Evolutionary conservation across 83 land plant genomes (phyloP).

Genomic region (Thuja plicata): DNA sequence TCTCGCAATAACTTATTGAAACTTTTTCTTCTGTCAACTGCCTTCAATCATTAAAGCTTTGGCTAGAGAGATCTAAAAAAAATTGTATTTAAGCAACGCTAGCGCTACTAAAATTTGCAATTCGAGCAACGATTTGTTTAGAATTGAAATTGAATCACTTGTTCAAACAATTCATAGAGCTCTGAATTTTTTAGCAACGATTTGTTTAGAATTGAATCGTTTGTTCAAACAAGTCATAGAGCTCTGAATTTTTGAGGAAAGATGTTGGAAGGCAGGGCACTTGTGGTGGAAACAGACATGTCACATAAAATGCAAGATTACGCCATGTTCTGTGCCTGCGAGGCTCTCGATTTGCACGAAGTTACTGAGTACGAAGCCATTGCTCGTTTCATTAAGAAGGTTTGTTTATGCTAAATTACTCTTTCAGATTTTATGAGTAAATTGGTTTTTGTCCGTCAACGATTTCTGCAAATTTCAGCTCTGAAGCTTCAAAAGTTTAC

Average conservation of each 20-base stretch:
- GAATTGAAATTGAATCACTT: no score
- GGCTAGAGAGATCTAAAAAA: not conserved
- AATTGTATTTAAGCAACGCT: not conserved
- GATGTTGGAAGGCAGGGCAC: slow-evolving; percentile 65
- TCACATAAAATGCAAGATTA: slow-evolving; percentile 56
- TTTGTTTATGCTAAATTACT: not conserved
- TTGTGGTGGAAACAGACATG: slow-evolving; percentile 64
- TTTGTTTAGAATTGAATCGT: not conserved
- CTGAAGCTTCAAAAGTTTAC: no score
- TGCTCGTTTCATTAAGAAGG: slow-evolving; percentile 66
- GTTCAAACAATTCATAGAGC: no score
- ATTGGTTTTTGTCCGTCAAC: no score
- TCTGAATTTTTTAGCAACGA: not conserved
- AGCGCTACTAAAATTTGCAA: not conserved
- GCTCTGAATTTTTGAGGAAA: not conserved
- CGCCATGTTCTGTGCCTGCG: slow-evolving; percentile 52
- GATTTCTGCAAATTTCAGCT: no score
- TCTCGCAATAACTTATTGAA: no score
- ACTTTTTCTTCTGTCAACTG: no score
- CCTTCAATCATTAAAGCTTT: no score
- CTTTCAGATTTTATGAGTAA: not conserved
- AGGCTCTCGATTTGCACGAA: slow-evolving; percentile 62
- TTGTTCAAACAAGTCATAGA: no score
- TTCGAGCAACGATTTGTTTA: no score
- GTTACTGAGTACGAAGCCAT: slow-evolving; percentile 65